Evolutionary conservation across 345 rosid genomes (phyloP).

Genomic region (Ceriops tagal): DNA sequence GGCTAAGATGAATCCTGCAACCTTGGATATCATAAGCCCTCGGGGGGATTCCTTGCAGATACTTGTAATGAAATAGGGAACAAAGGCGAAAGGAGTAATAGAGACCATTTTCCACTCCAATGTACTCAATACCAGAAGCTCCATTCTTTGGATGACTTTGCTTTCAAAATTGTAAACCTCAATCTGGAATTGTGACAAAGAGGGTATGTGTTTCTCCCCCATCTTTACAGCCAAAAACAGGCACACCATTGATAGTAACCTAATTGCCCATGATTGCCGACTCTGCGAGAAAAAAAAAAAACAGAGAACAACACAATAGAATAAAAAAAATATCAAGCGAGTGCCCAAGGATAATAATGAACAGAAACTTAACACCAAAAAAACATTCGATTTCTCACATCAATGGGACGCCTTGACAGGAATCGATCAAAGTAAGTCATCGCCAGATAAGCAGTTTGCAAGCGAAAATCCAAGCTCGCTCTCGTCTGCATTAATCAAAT

Average conservation of each 20-base stretch:
- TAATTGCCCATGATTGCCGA: conserved; percentile 77
- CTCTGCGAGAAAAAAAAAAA: conserved; percentile 26
- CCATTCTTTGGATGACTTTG: conserved; percentile 64
- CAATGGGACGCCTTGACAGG: conserved; percentile 35
- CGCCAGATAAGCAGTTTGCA: conserved; percentile 50
- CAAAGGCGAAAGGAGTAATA: conserved; percentile 39
- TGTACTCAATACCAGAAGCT: conserved; percentile 49
- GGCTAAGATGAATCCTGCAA: conserved; percentile 27
- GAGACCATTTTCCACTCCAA: conserved; percentile 67
- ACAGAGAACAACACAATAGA: background rate
- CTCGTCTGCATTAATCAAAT: conserved; percentile 38
- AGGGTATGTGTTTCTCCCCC: conserved; percentile 75
- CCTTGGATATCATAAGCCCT: conserved; percentile 10
- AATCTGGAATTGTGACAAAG: conserved; percentile 69
- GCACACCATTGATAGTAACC: conserved; percentile 72
- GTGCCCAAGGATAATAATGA: background rate
- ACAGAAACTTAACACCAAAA: background rate
- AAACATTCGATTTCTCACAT: conserved; percentile 29
- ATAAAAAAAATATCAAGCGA: background rate
- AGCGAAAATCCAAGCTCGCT: conserved; percentile 35
- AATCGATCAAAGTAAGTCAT: conserved; percentile 56
- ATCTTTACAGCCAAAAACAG: conserved; percentile 91
- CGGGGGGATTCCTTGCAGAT: conserved; percentile 25
- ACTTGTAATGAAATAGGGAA: conserved; percentile 26
- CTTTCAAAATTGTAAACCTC: conserved; percentile 37